Conservation (phyloP, 352 stramenopile genomes). For the Aphanomyces invadans region DNA sequence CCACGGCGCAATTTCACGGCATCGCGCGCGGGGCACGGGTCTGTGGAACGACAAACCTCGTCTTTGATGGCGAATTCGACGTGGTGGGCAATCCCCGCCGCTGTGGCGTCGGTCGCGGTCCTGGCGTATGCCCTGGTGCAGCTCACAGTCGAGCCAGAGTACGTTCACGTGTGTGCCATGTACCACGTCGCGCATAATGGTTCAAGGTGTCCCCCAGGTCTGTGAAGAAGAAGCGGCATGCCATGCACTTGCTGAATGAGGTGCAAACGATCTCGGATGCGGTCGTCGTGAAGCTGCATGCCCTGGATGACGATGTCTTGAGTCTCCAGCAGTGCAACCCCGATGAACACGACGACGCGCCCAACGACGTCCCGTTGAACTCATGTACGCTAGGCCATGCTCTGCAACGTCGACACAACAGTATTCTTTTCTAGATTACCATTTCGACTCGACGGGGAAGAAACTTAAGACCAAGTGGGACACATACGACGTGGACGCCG, state of each 20-base stretch:
- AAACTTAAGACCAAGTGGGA: slow-evolving; percentile 86
- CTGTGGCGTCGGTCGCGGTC: slow-evolving; percentile 3
- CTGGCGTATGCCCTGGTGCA: slow-evolving; percentile 5
- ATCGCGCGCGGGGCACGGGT: too few species aligned
- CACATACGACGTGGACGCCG: slow-evolving; percentile 66
- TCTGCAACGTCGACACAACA: background rate
- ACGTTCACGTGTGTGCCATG: background rate
- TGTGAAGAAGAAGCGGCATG: slow-evolving; percentile 34
- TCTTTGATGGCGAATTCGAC: background rate
- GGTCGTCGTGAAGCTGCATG: slow-evolving; percentile 52
- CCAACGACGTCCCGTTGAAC: slow-evolving; percentile 38
- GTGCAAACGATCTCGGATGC: slow-evolving; percentile 65
- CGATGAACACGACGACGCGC: slow-evolving; percentile 27
- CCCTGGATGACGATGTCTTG: slow-evolving; percentile 42
- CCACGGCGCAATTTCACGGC: background rate
- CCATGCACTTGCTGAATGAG: slow-evolving; percentile 58
- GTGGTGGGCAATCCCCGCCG: slow-evolving; percentile 17
- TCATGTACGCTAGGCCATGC: slow-evolving; percentile 41
- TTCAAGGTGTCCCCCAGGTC: slow-evolving; percentile 27
- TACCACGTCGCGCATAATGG: background rate
- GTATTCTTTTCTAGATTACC: slow-evolving; percentile 49
- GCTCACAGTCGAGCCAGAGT: slow-evolving; percentile 16
- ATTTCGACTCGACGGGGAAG: slow-evolving; percentile 78
- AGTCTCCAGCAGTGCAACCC: background rate
- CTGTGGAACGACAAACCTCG: background rate